Evolutionary conservation across 148 eudicot genomes (phyloP), one percentile per base, ranked within the genome.

Genomic region (Rhododendron simsii): DNA sequence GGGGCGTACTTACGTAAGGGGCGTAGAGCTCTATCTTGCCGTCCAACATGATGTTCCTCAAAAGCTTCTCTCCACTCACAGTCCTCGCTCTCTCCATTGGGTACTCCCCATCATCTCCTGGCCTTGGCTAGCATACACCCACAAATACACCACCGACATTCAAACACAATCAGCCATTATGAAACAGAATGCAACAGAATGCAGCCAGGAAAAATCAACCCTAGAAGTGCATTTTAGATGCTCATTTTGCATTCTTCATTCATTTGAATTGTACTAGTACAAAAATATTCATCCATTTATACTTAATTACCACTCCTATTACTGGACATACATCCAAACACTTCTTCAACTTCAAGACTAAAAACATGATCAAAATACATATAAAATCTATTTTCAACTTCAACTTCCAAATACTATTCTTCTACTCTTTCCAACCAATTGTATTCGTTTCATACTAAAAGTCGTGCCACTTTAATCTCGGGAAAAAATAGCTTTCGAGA

Each of bases 1-100:
- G 95, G 53, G 80, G 94, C 99, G 88, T 97, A 97, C 98, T 91
- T 93, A 97, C 99, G 94, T 95, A 97, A 8, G 95, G 53, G 80
- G 94, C 99, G 88, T 97, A 97, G 48, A 97, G 98, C 91, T 97
- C 99, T 87, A 97, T 89, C 91, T 94, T 95, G 90, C 93, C 93
- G 90, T 97, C 99, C 85, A 82, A 59, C 98, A 97, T 97, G 44
- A 97, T 93, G 87, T 81, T 94, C 93, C 98, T 91, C 50, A 97
- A 89, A 89, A 95, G 86, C 89, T 97, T 97, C 82, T 97, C 98
- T 84, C 99, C 99, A 86, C 98, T 97, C 88, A 87, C 79, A 79
- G 91, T 96, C 57, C 16, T 91, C 4, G 91, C 96, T 85, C 80
- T 94, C 78, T 93, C 94, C 87, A 92, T 86, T 26, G 94, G 92